These are phyloP conservation scores for Chalciporus sp. DNA, from an alignment of 1,284 basidiomycete genomes.

Conservation along the genomic window DNA sequence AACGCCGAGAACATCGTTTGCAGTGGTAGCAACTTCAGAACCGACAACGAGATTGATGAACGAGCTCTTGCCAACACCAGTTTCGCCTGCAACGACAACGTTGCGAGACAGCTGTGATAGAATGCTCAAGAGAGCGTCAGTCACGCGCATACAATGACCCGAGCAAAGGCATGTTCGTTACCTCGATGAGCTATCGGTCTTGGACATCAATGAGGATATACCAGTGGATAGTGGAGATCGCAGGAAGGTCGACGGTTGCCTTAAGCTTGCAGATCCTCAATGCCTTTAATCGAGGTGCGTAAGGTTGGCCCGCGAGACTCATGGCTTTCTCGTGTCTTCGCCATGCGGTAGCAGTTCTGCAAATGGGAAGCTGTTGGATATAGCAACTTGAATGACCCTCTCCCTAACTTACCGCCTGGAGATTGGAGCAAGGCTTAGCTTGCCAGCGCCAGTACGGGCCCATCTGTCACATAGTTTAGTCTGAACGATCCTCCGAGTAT, in stretches of 20 bases:
- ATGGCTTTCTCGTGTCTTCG: conserved; percentile 18
- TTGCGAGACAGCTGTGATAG: conserved; percentile 20
- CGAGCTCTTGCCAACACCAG: conserved; percentile 32
- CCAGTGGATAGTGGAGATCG: not conserved
- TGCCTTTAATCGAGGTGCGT: not conserved
- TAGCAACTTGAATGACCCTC: conserved; percentile 1
- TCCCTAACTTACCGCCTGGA: no score
- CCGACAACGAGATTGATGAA: conserved; percentile 30
- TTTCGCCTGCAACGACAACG: conserved; percentile 28
- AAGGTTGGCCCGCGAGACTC: conserved; percentile 5
- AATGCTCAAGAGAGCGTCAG: conserved; percentile 1
- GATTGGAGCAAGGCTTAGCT: no score
- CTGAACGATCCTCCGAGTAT: no score
- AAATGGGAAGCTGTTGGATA: conserved; percentile 5
- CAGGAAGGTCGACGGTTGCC: not conserved
- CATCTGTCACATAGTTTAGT: no score
- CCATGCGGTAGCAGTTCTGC: not conserved
- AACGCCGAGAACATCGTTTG: conserved; percentile 31
- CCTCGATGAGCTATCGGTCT: conserved; percentile 9
- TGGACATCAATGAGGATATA: conserved; percentile 4
- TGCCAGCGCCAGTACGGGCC: no score
- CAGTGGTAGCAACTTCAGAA: conserved; percentile 11
- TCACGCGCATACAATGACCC: not conserved
- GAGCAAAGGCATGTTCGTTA: not conserved
- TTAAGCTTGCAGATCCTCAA: not conserved